Base-by-base conservation (phyloP, 2,329 filamentous ascomycete genomes). In the Magnaporthiopsis poae region DNA sequence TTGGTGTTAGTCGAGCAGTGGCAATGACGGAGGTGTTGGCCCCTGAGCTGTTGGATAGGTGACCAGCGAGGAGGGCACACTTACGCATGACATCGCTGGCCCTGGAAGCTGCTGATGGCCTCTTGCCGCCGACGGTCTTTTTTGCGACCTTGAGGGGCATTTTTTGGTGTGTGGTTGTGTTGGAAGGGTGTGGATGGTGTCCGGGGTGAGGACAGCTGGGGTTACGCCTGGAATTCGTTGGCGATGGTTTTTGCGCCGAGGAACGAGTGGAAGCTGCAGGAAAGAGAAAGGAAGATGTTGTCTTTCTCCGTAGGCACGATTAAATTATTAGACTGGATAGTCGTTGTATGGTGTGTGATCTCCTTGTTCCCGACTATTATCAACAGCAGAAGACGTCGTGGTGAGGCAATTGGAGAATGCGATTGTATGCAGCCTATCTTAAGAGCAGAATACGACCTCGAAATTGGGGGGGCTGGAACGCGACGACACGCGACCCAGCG, bases 51-150 rank as follows among this genome's bases (percentile, higher is more conserved):
- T 36, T 36, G 7, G 12, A 2, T 36, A 12, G 29, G 21, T 1
- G 52, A 2, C 25, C 36, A 3, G 2, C 52, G 9, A n/a, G n/a
- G 15, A 27, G 27, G 27, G 46, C 35, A 27, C 33, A 69, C 74
- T 60, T 74, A 81, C 80, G 77, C 72, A 80, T 77, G 36, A 80
- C 74, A 69, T 77, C 74, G 71, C 80, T 75, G 67, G 79, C 77
- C 39, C 77, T 60, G 13, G 52, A 15, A 11, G 52, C 56, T 11
- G 52, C 31, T 13, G 56, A 25, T 21, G 52, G 52, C 56, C 56
- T 65, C 31, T 60, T 60, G 46, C 46, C 31, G 8, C 18, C 56
- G n/a, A 52, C 27, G 27, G 29, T 60, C 31, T 52, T 65, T 60
- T 65, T 60, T 60, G 52, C 15, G 46, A 56, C 46, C n/a, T 56